Percentiles rank a stretch among this genome's conserved stretches.
phyloP scores from a whole-genome alignment of 768 basidiomycete genomes.

The Cyathus striatus region DNA sequence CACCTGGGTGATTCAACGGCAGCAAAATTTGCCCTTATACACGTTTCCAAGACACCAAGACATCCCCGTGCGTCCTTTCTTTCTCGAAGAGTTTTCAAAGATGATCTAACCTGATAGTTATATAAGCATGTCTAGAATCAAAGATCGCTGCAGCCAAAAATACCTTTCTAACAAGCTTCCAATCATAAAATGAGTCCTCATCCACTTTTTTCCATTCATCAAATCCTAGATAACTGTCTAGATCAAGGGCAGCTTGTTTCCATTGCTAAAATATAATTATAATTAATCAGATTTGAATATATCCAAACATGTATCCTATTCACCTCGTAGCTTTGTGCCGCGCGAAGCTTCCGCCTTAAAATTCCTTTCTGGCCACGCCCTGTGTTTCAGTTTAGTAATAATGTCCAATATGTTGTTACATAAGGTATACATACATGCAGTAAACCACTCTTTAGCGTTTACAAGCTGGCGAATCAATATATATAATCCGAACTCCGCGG shows the following conservation, averaged over 20 bases:
- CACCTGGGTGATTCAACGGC: constrained; percentile 83
- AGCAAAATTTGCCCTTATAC: constrained; percentile 88
- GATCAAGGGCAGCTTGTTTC: constrained; percentile 70
- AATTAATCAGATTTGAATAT: not conserved
- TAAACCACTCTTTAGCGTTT: constrained; percentile 90
- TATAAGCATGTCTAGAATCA: not conserved
- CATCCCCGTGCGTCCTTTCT: constrained; percentile 81
- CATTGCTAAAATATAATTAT: constrained; percentile 55
- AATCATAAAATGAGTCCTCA: constrained; percentile 90
- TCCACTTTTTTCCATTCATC: constrained; percentile 87
- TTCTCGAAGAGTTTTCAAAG: constrained; percentile 64
- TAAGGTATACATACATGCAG: constrained; percentile 60
- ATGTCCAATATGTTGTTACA: constrained; percentile 10
- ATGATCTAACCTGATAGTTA: constrained; percentile 56
- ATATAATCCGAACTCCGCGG: constrained; percentile 81
- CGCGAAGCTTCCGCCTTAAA: constrained; percentile 70
- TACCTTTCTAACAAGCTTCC: constrained; percentile 78
- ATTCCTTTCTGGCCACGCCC: constrained; percentile 84
- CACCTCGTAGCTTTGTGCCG: constrained; percentile 70
- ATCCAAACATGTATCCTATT: constrained; percentile 10
- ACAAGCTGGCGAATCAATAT: constrained; percentile 87
- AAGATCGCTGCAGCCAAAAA: not conserved
- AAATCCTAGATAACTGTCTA: constrained; percentile 84
- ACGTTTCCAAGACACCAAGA: constrained; percentile 87
- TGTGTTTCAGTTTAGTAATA: constrained; percentile 27